Conservation (phyloP, 1,284 basidiomycete species). For the Ceratobasidium theobromae region DNA sequence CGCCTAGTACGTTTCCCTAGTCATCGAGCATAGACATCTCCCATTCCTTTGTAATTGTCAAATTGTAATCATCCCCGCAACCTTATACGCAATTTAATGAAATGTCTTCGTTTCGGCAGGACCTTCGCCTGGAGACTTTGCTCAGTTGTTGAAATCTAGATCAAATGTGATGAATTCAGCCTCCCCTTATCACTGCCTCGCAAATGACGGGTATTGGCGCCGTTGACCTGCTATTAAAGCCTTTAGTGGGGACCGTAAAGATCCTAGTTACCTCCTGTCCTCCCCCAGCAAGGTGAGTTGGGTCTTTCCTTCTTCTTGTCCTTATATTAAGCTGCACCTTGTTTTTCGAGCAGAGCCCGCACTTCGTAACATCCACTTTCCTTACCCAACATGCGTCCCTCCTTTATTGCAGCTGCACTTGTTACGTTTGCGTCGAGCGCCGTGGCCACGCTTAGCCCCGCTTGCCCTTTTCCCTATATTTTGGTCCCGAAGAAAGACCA, state of each 20-base stretch:
- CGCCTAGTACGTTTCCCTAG: no score
- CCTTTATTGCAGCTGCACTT: neutral
- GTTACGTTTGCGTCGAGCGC: conserved; percentile 3
- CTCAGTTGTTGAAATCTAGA: neutral
- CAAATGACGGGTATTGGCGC: no score
- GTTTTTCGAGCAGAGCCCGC: no score
- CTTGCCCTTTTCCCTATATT: neutral
- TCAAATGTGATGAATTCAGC: no score
- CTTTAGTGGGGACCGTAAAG: no score
- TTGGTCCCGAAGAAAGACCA: neutral
- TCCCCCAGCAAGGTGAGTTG: no score
- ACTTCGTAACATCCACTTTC: no score
- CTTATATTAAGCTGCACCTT: no score
- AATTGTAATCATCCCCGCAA: neutral
- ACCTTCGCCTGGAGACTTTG: neutral
- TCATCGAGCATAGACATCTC: no score
- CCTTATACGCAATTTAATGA: neutral
- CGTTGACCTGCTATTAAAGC: neutral
- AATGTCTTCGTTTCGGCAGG: neutral
- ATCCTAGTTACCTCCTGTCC: no score
- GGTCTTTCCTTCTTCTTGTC: no score
- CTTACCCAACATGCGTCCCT: conserved; percentile 24
- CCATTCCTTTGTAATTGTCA: neutral
- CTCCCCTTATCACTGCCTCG: neutral
- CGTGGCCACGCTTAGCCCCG: neutral